A percentile compares a stretch with the other conserved stretches of the same genome.
phyloP scores from a whole-genome alignment of 805 yeast species.

The Myxozyma sirexii region DNA sequence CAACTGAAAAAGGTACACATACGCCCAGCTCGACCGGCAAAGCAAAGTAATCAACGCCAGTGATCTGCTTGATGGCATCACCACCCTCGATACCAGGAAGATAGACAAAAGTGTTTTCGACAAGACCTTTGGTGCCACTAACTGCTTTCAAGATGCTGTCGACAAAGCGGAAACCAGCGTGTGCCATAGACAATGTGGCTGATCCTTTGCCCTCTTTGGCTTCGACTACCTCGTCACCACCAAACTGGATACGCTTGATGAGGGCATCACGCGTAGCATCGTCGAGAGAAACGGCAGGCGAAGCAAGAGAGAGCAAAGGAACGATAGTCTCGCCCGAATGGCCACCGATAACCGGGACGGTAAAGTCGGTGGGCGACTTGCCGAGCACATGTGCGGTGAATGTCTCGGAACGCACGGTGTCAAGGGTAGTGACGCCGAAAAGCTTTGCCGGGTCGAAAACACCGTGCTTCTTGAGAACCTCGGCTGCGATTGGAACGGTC shows the following conservation, averaged over 20 bases:
- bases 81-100: constrained; percentile 52
- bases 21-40: constrained; percentile 91
- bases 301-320: constrained; percentile 64
- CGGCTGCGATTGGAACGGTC: constrained; percentile 86
- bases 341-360: constrained; percentile 84
- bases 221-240: constrained; percentile 95
- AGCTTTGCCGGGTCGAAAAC: constrained; percentile 71
- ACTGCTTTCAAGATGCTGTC: constrained; percentile 51
- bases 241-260: constrained; percentile 90
- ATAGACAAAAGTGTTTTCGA: constrained; percentile 34
- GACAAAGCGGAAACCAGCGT: constrained; percentile 84
- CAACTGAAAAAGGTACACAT: constrained; percentile 40
- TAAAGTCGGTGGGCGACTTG: constrained; percentile 50
- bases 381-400: constrained; percentile 64
- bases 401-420: constrained; percentile 83
- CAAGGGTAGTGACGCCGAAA: constrained; percentile 89
- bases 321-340: constrained; percentile 95
- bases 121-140: constrained; percentile 22
- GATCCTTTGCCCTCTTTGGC: constrained; percentile 95
- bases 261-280: constrained; percentile 54
- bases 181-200: constrained; percentile 95
- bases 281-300: constrained; percentile 43
- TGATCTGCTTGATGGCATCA: constrained; percentile 80
- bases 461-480: constrained; percentile 68
- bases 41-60: constrained; percentile 91